phyloP scores from a whole-genome alignment of 169 alveolate species.

The Plasmodium vivax region DNA sequence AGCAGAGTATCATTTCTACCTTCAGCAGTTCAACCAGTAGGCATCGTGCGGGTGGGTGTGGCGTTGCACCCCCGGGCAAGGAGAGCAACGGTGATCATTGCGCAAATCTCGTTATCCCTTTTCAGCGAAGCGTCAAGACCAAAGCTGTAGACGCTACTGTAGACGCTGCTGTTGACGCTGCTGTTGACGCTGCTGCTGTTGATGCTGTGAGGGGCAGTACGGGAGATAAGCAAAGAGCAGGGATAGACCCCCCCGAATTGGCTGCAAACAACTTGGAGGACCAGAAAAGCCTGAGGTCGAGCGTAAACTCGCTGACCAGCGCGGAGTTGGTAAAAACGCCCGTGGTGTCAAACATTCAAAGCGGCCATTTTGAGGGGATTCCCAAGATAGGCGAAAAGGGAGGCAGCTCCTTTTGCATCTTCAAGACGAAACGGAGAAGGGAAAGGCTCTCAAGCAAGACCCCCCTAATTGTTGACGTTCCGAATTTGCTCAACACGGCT shows the following conservation, averaged over 20 bases:
- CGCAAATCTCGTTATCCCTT: constrained; percentile 9
- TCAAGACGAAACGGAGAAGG: constrained; percentile 7
- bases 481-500: neutral
- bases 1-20: neutral
- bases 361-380: neutral
- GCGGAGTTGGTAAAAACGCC: constrained; percentile 50
- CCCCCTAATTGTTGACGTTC: constrained; percentile 12
- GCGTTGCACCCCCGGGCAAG: neutral
- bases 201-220: neutral
- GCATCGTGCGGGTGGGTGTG: neutral
- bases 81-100: constrained; percentile 8
- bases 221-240: neutral
- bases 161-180: no score
- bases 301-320: constrained; percentile 29
- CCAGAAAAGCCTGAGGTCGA: constrained; percentile 55
- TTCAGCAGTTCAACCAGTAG: constrained; percentile 1
- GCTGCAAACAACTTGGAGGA: constrained; percentile 8
- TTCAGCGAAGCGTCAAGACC: constrained; percentile 7
- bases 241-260: neutral
- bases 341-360: constrained; percentile 41
- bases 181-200: neutral
- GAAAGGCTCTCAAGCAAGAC: constrained; percentile 13
- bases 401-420: constrained; percentile 25
- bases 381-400: neutral
- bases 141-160: neutral